Conservation (phyloP, 352 stramenopile species). For the Peronosclerospora sorghi region DNA sequence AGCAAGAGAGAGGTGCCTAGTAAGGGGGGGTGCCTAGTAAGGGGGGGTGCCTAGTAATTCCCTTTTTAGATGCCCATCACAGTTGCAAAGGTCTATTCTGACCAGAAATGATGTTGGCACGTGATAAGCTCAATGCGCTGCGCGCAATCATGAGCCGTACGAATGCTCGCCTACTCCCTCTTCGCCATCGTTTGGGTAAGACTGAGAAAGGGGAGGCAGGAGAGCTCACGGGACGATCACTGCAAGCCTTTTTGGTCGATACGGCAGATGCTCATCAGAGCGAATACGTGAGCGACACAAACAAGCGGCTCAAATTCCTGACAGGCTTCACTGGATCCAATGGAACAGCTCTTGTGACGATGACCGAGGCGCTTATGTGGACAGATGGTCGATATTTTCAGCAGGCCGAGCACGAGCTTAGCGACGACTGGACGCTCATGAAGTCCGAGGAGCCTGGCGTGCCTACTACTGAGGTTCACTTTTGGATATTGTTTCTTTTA, state of each 20-base stretch:
- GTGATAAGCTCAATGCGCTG: slow-evolving; percentile 55
- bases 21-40: too few relatives aligned
- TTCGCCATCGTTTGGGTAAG: slow-evolving; percentile 50
- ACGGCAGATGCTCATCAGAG: slow-evolving; percentile 96
- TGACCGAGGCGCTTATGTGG: slow-evolving; percentile 89
- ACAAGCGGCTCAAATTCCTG: slow-evolving; percentile 93
- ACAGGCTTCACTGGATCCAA: slow-evolving; percentile 95
- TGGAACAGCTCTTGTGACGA: slow-evolving; percentile 86
- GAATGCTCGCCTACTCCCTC: slow-evolving; percentile 51
- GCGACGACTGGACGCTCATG: slow-evolving; percentile 92
- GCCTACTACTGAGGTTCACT: slow-evolving; percentile 75
- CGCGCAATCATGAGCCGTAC: slow-evolving; percentile 48
- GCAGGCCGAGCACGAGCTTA: slow-evolving; percentile 92
- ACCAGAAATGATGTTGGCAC: slow-evolving; percentile 19
- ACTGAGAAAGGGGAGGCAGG: slow-evolving; percentile 6
- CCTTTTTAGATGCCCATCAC: slow-evolving; percentile 5
- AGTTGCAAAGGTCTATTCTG: too few relatives aligned
- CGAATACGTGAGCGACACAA: slow-evolving; percentile 95
- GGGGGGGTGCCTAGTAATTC: too few relatives aligned
- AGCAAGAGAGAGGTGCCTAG: too few relatives aligned
- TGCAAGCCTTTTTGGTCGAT: slow-evolving; percentile 91
- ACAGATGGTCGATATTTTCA: slow-evolving; percentile 98
- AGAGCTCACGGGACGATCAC: slow-evolving; percentile 27
- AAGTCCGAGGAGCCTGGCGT: slow-evolving; percentile 88
- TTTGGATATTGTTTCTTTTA: not conserved